These are phyloP conservation scores for Acacia crassicarpa DNA, from an alignment of 306 rosid genomes.

Conservation along the genomic window DNA sequence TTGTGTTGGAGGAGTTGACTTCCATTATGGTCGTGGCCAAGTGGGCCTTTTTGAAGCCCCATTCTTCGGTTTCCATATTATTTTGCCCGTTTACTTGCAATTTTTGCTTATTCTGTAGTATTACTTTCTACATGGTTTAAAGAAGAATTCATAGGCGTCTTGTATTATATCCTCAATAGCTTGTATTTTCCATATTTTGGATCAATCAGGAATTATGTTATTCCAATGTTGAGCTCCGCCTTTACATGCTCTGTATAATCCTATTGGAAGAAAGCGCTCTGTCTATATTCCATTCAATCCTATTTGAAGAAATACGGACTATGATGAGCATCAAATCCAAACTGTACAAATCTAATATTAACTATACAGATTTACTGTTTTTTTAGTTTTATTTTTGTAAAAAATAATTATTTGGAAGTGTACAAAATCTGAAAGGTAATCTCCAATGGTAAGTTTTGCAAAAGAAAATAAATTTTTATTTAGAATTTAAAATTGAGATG, in stretches of 20 bases:
- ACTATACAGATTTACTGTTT: too few species aligned
- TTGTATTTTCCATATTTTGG: background rate
- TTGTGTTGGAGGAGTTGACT: background rate
- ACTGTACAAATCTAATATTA: too few species aligned
- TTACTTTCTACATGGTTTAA: background rate
- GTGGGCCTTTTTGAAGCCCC: constrained; percentile 8
- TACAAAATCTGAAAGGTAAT: too few species aligned
- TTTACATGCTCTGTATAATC: background rate
- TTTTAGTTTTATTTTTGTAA: too few species aligned
- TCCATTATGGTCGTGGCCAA: background rate
- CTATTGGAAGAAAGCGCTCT: background rate
- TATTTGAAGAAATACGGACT: too few species aligned
- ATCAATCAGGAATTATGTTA: background rate
- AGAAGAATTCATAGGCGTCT: background rate
- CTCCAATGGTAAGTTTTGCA: too few species aligned
- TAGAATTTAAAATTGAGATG: too few species aligned
- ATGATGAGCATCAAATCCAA: too few species aligned
- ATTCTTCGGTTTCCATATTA: background rate
- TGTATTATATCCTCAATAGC: background rate
- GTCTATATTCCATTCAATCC: too few species aligned
- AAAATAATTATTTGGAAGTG: too few species aligned
- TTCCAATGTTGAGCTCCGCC: background rate
- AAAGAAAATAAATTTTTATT: too few species aligned
- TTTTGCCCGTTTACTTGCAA: background rate
- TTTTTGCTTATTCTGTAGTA: background rate